These are phyloP conservation scores for Leersia perrieri DNA, from an alignment of 176 grass and related monocot species.

Conservation along the genomic window DNA sequence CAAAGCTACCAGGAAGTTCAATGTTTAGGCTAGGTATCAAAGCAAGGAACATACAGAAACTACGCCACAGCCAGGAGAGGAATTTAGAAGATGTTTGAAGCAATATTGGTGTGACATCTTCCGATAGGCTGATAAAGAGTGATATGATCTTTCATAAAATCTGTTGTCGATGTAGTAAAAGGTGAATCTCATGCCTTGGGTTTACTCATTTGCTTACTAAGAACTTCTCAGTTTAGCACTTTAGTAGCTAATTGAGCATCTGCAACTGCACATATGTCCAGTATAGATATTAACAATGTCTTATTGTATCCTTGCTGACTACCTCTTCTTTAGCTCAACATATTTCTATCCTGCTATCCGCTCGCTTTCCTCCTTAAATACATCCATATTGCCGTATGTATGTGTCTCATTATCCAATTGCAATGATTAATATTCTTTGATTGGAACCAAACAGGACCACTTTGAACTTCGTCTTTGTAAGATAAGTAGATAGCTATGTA, in stretches of 20 bases:
- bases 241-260: not conserved
- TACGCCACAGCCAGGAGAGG: conserved; percentile 44
- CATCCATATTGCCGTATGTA: not conserved
- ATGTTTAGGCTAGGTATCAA: conserved; percentile 74
- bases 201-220: conserved; percentile 3
- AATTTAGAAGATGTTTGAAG: conserved; percentile 12
- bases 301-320: not conserved
- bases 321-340: not conserved
- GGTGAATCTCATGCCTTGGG: conserved; percentile 17
- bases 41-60: conserved; percentile 67
- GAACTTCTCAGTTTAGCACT: not conserved
- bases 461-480: conserved; percentile 1
- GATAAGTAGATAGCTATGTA: not conserved
- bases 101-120: conserved; percentile 3
- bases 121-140: conserved; percentile 1
- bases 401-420: conserved; percentile 11
- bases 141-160: not conserved
- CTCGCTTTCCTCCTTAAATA: not conserved
- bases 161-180: not conserved
- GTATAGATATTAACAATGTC: conserved; percentile 2
- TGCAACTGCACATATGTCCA: not conserved
- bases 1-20: conserved; percentile 51
- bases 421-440: conserved; percentile 20
- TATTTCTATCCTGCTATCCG: conserved; percentile 5
- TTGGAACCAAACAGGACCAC: not conserved